phyloP scores from a whole-genome alignment of 257 asterid species.

The Solanum tarijense region DNA sequence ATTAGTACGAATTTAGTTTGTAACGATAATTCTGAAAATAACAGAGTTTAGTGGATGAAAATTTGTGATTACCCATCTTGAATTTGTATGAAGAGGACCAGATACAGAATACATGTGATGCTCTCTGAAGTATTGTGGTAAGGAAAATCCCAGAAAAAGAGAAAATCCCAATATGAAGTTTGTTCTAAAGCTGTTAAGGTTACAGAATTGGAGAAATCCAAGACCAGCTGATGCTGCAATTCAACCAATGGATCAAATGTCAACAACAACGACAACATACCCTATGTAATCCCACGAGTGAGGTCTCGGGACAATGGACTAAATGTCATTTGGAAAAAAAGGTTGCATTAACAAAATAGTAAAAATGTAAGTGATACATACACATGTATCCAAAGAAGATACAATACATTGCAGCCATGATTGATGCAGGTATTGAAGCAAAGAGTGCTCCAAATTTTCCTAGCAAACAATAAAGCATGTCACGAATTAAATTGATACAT shows the following conservation, averaged over 20 bases:
- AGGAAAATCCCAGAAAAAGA: conserved; percentile 51
- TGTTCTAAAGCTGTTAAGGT: conserved; percentile 71
- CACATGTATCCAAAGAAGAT: conserved; percentile 63
- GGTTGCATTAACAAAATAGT: neutral
- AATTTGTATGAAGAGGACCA: conserved; percentile 37
- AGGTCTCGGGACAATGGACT: neutral
- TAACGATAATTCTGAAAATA: neutral
- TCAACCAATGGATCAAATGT: neutral
- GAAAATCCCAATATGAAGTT: conserved; percentile 58
- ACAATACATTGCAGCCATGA: conserved; percentile 71
- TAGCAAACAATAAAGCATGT: conserved; percentile 4
- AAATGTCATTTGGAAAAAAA: neutral
- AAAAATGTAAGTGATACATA: conserved; percentile 13
- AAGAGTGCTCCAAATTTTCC: conserved; percentile 76
- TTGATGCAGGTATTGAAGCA: conserved; percentile 61
- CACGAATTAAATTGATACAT: neutral
- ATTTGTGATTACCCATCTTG: conserved; percentile 39
- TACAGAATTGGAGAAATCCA: conserved; percentile 69
- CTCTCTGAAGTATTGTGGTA: conserved; percentile 57
- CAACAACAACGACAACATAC: neutral
- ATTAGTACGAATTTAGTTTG: neutral
- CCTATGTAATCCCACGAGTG: neutral
- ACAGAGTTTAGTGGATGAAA: neutral
- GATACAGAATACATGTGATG: conserved; percentile 13
- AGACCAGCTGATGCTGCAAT: conserved; percentile 69